phyloP scores from a whole-genome alignment of 148 eudicot genomes.

The Vaccinium darrowii region DNA sequence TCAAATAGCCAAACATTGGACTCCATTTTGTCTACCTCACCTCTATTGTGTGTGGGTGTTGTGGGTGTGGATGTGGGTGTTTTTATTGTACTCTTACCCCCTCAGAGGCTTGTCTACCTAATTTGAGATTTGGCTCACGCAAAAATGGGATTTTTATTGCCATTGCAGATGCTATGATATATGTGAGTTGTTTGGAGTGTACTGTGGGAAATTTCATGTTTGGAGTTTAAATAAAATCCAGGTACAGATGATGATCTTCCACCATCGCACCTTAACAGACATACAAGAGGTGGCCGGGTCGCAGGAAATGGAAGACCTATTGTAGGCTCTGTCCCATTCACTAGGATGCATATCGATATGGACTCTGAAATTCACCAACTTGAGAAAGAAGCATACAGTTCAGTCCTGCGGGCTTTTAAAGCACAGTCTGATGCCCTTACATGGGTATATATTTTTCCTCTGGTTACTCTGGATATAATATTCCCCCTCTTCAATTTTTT shows the following conservation, averaged over 20 bases:
- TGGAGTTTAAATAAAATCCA: slow-evolving; percentile 34
- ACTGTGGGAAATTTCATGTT: not conserved
- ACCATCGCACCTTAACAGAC: slow-evolving; percentile 36
- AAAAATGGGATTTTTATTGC: not conserved
- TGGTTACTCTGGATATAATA: not conserved
- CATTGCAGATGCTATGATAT: slow-evolving; percentile 13
- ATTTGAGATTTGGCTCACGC: not conserved
- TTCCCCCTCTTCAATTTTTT: slow-evolving; percentile 20
- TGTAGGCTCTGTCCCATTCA: slow-evolving; percentile 42
- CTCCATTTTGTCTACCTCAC: not conserved
- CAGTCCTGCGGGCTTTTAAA: slow-evolving; percentile 88
- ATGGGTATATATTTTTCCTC: slow-evolving; percentile 57
- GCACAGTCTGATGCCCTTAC: slow-evolving; percentile 95
- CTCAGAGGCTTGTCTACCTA: not conserved
- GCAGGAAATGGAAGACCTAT: slow-evolving; percentile 39
- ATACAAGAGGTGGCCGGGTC: slow-evolving; percentile 32
- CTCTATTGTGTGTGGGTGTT: not conserved
- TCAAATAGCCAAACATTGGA: slow-evolving; percentile 1
- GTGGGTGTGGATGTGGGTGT: not conserved
- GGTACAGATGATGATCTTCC: slow-evolving; percentile 55
- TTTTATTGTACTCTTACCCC: not conserved
- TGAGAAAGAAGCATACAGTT: slow-evolving; percentile 85
- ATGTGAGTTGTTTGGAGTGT: not conserved
- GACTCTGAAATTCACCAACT: slow-evolving; percentile 81
- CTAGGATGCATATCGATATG: slow-evolving; percentile 67